Evolutionary conservation across 768 basidiomycete species (phyloP).

Genomic region (Sporobolomyces pararoseus): DNA sequence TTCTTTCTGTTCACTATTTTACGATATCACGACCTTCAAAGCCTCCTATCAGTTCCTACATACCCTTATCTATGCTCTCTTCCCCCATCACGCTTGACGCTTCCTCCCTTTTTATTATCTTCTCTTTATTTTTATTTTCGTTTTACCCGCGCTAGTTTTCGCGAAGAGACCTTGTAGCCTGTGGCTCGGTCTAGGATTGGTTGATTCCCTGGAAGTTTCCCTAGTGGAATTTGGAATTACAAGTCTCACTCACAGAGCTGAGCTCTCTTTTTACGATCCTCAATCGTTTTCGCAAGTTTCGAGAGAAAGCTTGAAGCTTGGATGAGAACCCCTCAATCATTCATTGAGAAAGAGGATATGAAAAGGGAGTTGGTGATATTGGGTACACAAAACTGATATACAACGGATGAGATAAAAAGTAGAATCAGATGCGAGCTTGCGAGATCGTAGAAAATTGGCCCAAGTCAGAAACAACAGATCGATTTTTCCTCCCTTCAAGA

Average conservation of each 20-base stretch:
- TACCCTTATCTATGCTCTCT: conserved; percentile 3
- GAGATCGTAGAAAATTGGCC: background rate
- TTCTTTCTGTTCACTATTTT: background rate
- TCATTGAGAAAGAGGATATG: background rate
- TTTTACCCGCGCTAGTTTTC: conserved; percentile 29
- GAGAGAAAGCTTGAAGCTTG: too few species aligned
- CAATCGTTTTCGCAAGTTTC: background rate
- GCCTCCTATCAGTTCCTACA: too few species aligned
- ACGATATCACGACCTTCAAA: background rate
- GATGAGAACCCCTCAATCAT: background rate
- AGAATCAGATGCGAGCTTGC: background rate
- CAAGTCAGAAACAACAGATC: too few species aligned
- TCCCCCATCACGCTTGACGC: background rate
- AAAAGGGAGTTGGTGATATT: too few species aligned
- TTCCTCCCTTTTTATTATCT: background rate
- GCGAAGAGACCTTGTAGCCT: conserved; percentile 38
- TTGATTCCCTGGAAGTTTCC: background rate
- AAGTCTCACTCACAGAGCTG: background rate
- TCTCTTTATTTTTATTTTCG: background rate
- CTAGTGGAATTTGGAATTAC: conserved; percentile 2
- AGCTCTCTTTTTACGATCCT: background rate
- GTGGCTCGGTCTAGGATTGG: conserved; percentile 18
- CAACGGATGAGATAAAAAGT: background rate
- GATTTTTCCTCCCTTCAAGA: too few species aligned
- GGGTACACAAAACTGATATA: too few species aligned